Evolutionary conservation across 202 grass and related monocot genomes (phyloP).

Genomic region (Panicum hallii): DNA sequence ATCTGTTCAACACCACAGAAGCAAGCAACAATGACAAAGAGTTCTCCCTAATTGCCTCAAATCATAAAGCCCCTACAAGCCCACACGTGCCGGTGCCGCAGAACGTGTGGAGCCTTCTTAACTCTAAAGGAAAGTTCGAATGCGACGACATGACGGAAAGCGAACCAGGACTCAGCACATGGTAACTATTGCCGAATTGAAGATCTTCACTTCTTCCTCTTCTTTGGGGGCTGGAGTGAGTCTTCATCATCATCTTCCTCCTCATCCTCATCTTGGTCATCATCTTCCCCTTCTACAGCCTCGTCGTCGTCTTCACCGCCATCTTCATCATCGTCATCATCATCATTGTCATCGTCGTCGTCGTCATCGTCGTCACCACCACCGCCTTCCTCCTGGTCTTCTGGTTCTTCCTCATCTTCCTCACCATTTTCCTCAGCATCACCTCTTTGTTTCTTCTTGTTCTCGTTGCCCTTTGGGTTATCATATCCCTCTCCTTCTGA

Average conservation of each 20-base stretch:
- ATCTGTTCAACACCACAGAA: constrained; percentile 54
- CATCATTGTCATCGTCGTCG: constrained; percentile 6
- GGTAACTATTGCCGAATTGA: constrained; percentile 51
- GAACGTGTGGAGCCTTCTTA: constrained; percentile 40
- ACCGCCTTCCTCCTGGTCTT: constrained; percentile 47
- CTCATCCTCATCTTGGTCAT: constrained; percentile 41
- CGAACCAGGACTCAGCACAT: constrained; percentile 37
- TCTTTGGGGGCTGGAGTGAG: constrained; percentile 73
- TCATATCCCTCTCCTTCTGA: constrained; percentile 70
- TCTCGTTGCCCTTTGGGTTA: constrained; percentile 51
- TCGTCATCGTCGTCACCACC: constrained; percentile 36
- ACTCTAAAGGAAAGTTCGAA: constrained; percentile 50
- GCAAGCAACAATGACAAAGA: constrained; percentile 49
- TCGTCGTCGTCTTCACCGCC: constrained; percentile 42
- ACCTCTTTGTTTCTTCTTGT: constrained; percentile 58
- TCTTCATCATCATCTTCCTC: constrained; percentile 67
- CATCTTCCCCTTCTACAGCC: constrained; percentile 46
- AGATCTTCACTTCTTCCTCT: constrained; percentile 78
- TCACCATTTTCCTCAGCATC: constrained; percentile 69
- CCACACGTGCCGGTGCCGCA: constrained; percentile 21
- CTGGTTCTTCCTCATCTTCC: constrained; percentile 55
- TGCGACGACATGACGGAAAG: constrained; percentile 42
- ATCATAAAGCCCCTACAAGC: constrained; percentile 56
- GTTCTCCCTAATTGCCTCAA: constrained; percentile 48
- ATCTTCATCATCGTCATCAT: background rate